phyloP scores from a whole-genome alignment of 1,139 yeast species.

The Candida tropicalis region DNA sequence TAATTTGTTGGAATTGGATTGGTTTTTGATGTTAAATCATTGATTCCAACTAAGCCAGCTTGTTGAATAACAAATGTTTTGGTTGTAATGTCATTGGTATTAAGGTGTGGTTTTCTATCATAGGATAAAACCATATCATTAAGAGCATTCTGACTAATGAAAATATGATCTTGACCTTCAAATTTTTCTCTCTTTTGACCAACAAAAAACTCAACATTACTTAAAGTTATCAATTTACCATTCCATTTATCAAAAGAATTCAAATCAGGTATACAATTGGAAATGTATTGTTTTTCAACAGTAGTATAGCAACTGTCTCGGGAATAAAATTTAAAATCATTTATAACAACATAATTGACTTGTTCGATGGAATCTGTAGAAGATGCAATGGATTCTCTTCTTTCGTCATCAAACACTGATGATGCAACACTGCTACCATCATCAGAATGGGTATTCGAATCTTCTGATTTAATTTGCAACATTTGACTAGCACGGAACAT shows the following conservation, averaged over 20 bases:
- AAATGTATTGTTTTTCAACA: constrained; percentile 40
- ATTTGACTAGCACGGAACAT: constrained; percentile 5
- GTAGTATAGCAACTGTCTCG: constrained; percentile 29
- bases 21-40: neutral
- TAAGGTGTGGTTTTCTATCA: constrained; percentile 15
- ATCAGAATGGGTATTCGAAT: constrained; percentile 1
- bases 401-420: constrained; percentile 11
- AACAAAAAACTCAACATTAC: constrained; percentile 29
- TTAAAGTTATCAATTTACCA: constrained; percentile 33
- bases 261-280: constrained; percentile 42
- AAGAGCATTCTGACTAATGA: constrained; percentile 15
- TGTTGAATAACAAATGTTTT: constrained; percentile 31
- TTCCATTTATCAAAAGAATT: constrained; percentile 47
- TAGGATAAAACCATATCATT: constrained; percentile 18
- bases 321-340: constrained; percentile 25
- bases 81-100: constrained; percentile 10
- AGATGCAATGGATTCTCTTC: constrained; percentile 17
- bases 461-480: constrained; percentile 7
- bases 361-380: constrained; percentile 9
- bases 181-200: constrained; percentile 15
- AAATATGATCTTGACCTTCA: constrained; percentile 15
- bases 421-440: constrained; percentile 9
- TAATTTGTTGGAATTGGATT: too few species aligned
- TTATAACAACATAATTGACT: constrained; percentile 13
- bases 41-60: constrained; percentile 36